Percentiles rank a stretch among this genome's conserved stretches.
Conservation (phyloP, 2,329 filamentous ascomycete genomes). For the Capronia epimyces region DNA sequence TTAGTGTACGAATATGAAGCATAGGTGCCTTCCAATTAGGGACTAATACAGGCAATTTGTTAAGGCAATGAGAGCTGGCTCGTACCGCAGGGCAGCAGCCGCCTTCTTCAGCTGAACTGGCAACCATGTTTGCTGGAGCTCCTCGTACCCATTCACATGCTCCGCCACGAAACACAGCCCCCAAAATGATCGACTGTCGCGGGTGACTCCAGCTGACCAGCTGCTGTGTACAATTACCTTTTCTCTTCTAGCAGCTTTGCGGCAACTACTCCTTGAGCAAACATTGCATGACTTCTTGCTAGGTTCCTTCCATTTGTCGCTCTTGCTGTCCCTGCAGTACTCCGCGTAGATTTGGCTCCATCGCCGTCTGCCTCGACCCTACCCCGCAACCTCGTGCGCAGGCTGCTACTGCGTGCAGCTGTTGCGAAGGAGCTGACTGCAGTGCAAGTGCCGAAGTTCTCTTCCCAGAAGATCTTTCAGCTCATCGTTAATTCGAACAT, state of each 20-base stretch:
- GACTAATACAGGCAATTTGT: too few species aligned
- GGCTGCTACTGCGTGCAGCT: conserved; percentile 8
- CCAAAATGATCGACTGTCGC: conserved; percentile 1
- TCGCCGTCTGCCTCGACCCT: conserved; percentile 9
- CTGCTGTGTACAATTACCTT: background rate
- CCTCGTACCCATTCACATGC: conserved; percentile 1
- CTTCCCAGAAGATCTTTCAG: background rate
- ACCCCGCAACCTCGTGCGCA: conserved; percentile 11
- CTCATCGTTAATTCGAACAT: background rate
- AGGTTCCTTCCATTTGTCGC: background rate
- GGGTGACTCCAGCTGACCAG: conserved; percentile 1
- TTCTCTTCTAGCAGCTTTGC: background rate
- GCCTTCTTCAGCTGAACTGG: too few species aligned
- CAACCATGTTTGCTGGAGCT: too few species aligned
- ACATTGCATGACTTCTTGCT: background rate
- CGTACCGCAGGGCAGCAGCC: too few species aligned
- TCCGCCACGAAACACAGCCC: conserved; percentile 15
- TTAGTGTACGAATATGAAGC: too few species aligned
- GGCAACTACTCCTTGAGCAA: background rate
- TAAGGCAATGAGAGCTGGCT: too few species aligned
- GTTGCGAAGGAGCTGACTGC: conserved; percentile 1
- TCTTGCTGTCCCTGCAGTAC: background rate
- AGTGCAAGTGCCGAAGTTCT: background rate
- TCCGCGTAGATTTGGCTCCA: background rate
- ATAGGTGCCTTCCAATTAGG: too few species aligned